Percentiles rank a stretch among this genome's conserved stretches.
These are phyloP conservation scores for Trametes elegans DNA, from an alignment of 768 basidiomycete genomes.

Conservation along the genomic window DNA sequence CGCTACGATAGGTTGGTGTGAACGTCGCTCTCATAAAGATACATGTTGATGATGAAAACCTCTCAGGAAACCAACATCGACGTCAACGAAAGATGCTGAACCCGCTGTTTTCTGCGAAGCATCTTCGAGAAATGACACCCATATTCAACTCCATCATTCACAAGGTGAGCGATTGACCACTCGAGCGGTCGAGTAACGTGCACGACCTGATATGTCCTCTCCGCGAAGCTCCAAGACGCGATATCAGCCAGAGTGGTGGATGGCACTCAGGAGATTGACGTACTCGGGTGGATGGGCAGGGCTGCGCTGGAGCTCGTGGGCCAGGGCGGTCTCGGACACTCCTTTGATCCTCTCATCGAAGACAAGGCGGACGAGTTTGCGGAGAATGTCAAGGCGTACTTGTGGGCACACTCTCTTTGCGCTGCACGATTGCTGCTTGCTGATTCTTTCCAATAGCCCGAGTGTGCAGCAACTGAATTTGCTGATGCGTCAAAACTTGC, in stretches of 20 bases:
- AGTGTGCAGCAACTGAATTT: not conserved
- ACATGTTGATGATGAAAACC: not conserved
- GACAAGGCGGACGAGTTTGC: constrained; percentile 22
- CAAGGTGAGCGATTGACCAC: constrained; percentile 10
- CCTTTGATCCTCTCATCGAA: constrained; percentile 35
- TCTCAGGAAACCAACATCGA: constrained; percentile 21
- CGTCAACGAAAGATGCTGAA: constrained; percentile 25
- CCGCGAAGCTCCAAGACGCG: not conserved
- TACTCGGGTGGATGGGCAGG: constrained; percentile 37
- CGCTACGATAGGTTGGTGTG: constrained; percentile 6
- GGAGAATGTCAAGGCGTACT: constrained; percentile 21
- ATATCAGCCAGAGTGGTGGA: constrained; percentile 5
- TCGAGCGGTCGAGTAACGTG: not conserved
- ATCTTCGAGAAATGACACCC: constrained; percentile 16
- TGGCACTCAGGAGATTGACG: constrained; percentile 19
- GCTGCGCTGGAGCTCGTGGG: constrained; percentile 41
- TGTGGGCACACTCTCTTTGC: constrained; percentile 19
- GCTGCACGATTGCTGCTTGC: not conserved
- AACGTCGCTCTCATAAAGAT: not conserved
- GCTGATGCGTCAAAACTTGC: constrained; percentile 6
- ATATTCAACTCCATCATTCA: constrained; percentile 14
- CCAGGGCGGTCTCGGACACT: constrained; percentile 42
- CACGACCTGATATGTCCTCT: not conserved
- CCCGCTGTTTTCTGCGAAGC: constrained; percentile 16
- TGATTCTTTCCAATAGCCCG: not conserved